Base-by-base conservation (phyloP, 768 basidiomycete species). In the Hericium alpestre region DNA sequence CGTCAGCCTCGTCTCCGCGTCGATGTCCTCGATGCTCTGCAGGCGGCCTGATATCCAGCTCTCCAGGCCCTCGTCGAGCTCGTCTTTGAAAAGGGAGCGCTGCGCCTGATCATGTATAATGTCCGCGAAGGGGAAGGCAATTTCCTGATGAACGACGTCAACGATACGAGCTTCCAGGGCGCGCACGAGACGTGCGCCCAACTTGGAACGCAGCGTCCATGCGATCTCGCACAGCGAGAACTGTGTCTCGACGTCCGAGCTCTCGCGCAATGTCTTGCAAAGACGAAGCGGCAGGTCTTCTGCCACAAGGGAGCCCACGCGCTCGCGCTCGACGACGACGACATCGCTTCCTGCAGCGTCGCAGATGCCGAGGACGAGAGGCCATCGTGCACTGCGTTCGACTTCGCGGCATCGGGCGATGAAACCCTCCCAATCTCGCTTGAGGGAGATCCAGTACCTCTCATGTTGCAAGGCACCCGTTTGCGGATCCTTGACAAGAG, bases 401-500 rank as follows among this genome's bases (percentile, higher is more conserved):
- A 93, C 76, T 61, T 93, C 91, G 54, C 88, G 81, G 65, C 91
- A 93, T 56, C 90, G 80, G 8, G 93, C 87, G 59, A 94, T 83
- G 65, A 97, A 94, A 3, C 94, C 93, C 65, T 97, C 89, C 94
- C 95, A 98, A 64, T 97, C 93, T 49, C 89, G 74, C 68, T 90
- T 93, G 63, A 96, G 70, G 0, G 86, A 83, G 63, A 81, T 86
- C 83, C 90, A 87, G 66, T 91, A 93, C 47, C 83, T 84, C 48
- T 82, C 81, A 65, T 91, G 77, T 61, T 87, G 83, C 49, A 82
- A 76, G 39, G 85, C 86, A 15, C 93, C 93, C 2, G 90, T 93
- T 59, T 86, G 82, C 0, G 84, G 76, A 65, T 90, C 86, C 43
- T 78, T 77, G 60, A 81, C 79, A 38, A 94, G 74, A 55, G 76